A percentile compares a stretch with the other conserved stretches of the same genome.
phyloP scores from a whole-genome alignment of 257 asterid genomes.

The Echium plantagineum region DNA sequence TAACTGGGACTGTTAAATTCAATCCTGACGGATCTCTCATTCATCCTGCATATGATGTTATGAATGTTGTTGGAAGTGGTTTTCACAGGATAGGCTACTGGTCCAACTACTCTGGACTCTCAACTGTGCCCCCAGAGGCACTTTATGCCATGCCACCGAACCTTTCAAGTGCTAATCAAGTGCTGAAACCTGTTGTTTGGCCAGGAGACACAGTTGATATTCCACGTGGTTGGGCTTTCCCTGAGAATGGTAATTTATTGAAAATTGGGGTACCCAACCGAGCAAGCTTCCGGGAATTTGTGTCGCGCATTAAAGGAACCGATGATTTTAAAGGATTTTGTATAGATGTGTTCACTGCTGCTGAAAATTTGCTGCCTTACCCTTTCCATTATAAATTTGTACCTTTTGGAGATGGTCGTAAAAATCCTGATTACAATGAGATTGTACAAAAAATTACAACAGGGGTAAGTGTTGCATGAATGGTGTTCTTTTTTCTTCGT shows the following conservation, averaged over 20 bases:
- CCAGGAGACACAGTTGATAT: slow-evolving; percentile 60
- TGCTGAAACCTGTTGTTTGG: slow-evolving; percentile 61
- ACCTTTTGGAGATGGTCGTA: slow-evolving; percentile 68
- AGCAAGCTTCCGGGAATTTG: slow-evolving; percentile 63
- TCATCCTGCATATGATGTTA: slow-evolving; percentile 64
- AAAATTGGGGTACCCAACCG: slow-evolving; percentile 79
- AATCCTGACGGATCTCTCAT: slow-evolving; percentile 38
- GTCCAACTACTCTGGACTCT: slow-evolving; percentile 73
- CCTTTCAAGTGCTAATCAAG: slow-evolving; percentile 40
- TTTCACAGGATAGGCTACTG: slow-evolving; percentile 69
- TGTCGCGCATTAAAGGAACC: slow-evolving; percentile 56
- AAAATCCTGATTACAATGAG: slow-evolving; percentile 60
- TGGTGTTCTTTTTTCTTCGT: not conserved
- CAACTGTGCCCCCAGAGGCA: slow-evolving; percentile 55
- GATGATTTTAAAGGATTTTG: slow-evolving; percentile 71
- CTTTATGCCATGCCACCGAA: slow-evolving; percentile 36
- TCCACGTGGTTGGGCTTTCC: slow-evolving; percentile 98
- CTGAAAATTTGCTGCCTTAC: slow-evolving; percentile 70
- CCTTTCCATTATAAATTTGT: slow-evolving; percentile 76
- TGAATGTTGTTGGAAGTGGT: slow-evolving; percentile 77
- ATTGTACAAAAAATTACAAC: slow-evolving; percentile 50
- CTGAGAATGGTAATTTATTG: slow-evolving; percentile 65
- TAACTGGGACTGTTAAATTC: slow-evolving; percentile 68
- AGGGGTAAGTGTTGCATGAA: slow-evolving; percentile 50
- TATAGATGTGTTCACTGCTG: slow-evolving; percentile 81